These are phyloP conservation scores for Nicotiana knightiana DNA, from an alignment of 257 asterid species.

Conservation along the genomic window DNA sequence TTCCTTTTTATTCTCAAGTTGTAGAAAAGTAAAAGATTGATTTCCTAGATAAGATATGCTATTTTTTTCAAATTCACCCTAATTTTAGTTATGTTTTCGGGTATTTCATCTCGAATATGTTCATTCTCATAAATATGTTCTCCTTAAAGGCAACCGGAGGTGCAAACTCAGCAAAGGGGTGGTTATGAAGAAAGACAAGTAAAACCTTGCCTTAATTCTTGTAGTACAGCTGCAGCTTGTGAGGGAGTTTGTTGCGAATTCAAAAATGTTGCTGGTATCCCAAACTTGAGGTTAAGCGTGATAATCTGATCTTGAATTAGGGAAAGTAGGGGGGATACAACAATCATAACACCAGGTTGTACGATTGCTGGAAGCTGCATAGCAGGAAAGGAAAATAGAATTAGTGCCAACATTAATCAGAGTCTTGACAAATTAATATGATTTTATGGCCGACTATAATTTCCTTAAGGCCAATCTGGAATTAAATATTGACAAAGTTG, in stretches of 20 bases:
- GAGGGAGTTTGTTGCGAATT: constrained; percentile 86
- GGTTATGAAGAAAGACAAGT: constrained; percentile 4
- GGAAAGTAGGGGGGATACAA: constrained; percentile 94
- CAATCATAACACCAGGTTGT: constrained; percentile 80
- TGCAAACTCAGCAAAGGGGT: neutral
- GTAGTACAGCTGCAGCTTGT: constrained; percentile 76
- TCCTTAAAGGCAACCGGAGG: neutral
- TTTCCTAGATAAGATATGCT: too few relatives aligned
- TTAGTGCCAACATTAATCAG: neutral
- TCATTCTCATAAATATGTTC: neutral
- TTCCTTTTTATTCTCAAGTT: too few relatives aligned
- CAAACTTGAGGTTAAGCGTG: constrained; percentile 81
- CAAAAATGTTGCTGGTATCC: constrained; percentile 90
- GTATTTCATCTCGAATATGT: too few relatives aligned
- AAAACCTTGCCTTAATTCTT: constrained; percentile 70
- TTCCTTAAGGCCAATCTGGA: neutral
- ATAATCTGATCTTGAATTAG: constrained; percentile 98
- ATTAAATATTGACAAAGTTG: neutral
- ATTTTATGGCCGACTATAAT: neutral
- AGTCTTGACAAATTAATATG: neutral
- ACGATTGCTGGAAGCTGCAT: constrained; percentile 90
- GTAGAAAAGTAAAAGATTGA: too few relatives aligned
- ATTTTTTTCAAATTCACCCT: too few relatives aligned
- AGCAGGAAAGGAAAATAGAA: constrained; percentile 13
- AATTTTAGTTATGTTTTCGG: too few relatives aligned